Evolutionary conservation across 1,284 basidiomycete genomes (phyloP), one percentile per base, ranked within the genome.

Genomic region (Austroboletus niveus): DNA sequence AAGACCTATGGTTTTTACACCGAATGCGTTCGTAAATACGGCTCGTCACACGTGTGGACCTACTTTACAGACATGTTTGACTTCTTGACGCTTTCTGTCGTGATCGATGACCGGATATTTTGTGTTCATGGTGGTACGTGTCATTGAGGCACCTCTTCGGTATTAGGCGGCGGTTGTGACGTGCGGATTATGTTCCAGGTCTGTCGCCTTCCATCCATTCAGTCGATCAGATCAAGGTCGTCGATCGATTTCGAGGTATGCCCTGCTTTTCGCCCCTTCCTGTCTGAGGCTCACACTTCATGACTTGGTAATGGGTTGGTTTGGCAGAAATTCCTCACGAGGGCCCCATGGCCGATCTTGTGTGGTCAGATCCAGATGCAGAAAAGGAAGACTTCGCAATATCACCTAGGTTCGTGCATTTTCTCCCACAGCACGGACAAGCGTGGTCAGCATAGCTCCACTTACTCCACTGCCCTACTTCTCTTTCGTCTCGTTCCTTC

Each of bases 11-110:
- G 97, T 14, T 99, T 99, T 76, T 99, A 99, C 73, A 91, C 94
- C 32, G 97, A 99, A 79, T 99, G 97, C 66, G 87, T 94, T 40
- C 84, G 96, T 46, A 99, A 99, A 75, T 99, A 99, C 66, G 96
- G 95, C 52, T 89, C 90, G 4, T 86, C 94, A 27, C 90, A 92
- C 61, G 96, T 98, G 38, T 99, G 97, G 97, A 95, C 93, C 36
- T 98, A 98, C 72, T 99, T 99, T 67, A 99, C 97, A 55, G 97
- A 99, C 75, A 98, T 99, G 97, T 99, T 99, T 72, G 97, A 99
- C 78, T 99, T 96, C 73, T 74, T 99, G 58, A 99, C 97, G 8
- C 78, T 99, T 47, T 94, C 92, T 35, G 95, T 97, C 52, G 96
- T 99, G 54, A 98, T 99, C 64, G 97, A 99, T 74, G 93, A 99